These are phyloP conservation scores for Crithidia thermophila DNA, from an alignment of 208 protist species.

Conservation along the genomic window DNA sequence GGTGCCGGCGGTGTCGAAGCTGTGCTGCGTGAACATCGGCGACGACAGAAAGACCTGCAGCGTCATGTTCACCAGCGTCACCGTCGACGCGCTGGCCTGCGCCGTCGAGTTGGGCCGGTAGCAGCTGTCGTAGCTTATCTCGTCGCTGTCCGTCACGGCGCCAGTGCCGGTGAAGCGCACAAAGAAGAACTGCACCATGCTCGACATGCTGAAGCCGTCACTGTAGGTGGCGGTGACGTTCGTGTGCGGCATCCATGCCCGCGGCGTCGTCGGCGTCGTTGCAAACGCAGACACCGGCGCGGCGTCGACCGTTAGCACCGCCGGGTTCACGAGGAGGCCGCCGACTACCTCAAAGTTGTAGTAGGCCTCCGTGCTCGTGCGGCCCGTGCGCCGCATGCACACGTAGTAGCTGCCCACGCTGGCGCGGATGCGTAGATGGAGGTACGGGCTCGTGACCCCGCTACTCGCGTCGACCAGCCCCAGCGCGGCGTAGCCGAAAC, in stretches of 20 bases:
- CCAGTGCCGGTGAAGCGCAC: slow-evolving; percentile 46
- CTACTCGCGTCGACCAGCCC: slow-evolving; percentile 25
- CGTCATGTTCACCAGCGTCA: slow-evolving; percentile 67
- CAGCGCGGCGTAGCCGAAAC: slow-evolving; percentile 73
- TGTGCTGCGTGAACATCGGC: slow-evolving; percentile 37
- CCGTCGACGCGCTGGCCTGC: slow-evolving; percentile 35
- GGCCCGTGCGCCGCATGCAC: slow-evolving; percentile 69
- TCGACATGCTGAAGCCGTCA: slow-evolving; percentile 11
- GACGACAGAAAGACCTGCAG: slow-evolving; percentile 56
- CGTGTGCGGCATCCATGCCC: slow-evolving; percentile 66
- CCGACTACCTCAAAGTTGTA: slow-evolving; percentile 79
- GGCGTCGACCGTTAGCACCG: slow-evolving; percentile 41
- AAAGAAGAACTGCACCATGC: slow-evolving; percentile 74
- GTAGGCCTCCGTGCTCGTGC: slow-evolving; percentile 65
- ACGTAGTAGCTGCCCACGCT: slow-evolving; percentile 64
- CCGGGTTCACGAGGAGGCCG: slow-evolving; percentile 35
- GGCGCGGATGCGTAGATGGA: slow-evolving; percentile 76
- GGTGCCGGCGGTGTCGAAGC: slow-evolving; percentile 51
- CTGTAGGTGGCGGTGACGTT: slow-evolving; percentile 43
- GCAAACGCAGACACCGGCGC: slow-evolving; percentile 61
- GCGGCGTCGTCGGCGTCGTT: slow-evolving; percentile 53
- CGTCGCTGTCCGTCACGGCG: slow-evolving; percentile 29
- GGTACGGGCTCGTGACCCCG: slow-evolving; percentile 46
- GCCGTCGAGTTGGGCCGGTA: slow-evolving; percentile 57
- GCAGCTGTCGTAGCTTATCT: slow-evolving; percentile 67